Evolutionary conservation across 2,329 filamentous ascomycete species (phyloP).

Genomic region (Cladosporium sp.): DNA sequence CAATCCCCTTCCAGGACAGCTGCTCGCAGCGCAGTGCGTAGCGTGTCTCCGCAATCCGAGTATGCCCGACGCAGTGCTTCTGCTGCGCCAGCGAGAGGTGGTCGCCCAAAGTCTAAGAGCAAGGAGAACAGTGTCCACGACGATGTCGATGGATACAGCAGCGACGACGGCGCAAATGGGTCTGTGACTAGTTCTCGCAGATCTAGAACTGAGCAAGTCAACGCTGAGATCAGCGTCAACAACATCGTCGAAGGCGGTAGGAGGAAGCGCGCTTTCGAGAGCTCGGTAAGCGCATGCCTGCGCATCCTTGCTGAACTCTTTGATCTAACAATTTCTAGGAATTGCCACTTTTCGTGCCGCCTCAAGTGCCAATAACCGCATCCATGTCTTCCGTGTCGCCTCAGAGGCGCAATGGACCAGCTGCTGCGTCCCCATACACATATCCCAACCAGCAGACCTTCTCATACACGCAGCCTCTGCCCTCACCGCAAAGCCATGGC

Average conservation of each 20-base stretch:
- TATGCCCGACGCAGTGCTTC: conserved; percentile 74
- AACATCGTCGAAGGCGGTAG: conserved; percentile 97
- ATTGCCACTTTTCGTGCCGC: conserved; percentile 88
- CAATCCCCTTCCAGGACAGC: conserved; percentile 62
- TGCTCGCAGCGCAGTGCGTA: conserved; percentile 71
- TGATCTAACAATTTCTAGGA: conserved; percentile 55
- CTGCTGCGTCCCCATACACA: conserved; percentile 68
- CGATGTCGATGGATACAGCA: conserved; percentile 77
- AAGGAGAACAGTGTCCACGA: conserved; percentile 36
- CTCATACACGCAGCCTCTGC: conserved; percentile 68
- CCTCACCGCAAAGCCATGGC: conserved; percentile 74
- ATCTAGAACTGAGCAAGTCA: conserved; percentile 77
- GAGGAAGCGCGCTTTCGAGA: conserved; percentile 89
- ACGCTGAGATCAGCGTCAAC: conserved; percentile 94
- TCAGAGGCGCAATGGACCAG: conserved; percentile 72
- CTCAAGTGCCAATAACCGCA: conserved; percentile 86
- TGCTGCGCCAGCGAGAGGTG: conserved; percentile 53
- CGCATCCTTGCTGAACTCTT: conserved; percentile 20
- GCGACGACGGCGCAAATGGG: conserved; percentile 74
- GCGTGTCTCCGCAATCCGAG: conserved; percentile 65
- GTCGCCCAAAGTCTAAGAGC: conserved; percentile 47
- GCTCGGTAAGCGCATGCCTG: conserved; percentile 68
- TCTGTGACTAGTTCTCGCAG: conserved; percentile 68
- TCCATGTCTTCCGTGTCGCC: conserved; percentile 97
- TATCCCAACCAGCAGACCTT: conserved; percentile 75